These are phyloP conservation scores for Brassica incana DNA, from an alignment of 345 rosid genomes.

Conservation along the genomic window DNA sequence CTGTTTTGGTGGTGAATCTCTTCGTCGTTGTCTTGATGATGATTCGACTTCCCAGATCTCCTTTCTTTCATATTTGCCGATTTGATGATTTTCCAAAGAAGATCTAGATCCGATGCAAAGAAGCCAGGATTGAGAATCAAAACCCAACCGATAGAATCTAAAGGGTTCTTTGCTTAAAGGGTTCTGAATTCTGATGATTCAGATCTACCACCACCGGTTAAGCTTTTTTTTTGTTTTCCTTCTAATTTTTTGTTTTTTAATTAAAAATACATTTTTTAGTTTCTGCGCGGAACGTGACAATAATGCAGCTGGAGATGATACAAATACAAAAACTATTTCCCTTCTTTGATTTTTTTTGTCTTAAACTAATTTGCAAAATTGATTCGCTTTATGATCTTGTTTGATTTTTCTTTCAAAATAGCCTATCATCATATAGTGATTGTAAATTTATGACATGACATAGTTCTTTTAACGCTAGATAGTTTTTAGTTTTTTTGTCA, in stretches of 20 bases:
- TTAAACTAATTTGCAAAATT: not conserved
- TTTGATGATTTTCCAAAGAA: not conserved
- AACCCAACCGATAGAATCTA: not conserved
- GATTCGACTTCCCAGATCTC: conserved; percentile 54
- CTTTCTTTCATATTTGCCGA: conserved; percentile 54
- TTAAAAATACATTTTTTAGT: not conserved
- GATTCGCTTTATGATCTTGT: not conserved
- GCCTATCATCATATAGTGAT: too few relatives aligned
- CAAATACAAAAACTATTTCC: not conserved
- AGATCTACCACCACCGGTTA: conserved; percentile 23
- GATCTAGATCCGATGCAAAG: conserved; percentile 12
- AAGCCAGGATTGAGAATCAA: not conserved
- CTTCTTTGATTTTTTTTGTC: not conserved
- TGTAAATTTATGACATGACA: too few relatives aligned
- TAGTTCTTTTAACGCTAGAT: too few relatives aligned
- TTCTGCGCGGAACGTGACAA: conserved; percentile 29
- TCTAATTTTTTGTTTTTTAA: not conserved
- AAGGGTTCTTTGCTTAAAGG: too few relatives aligned
- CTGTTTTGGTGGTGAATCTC: conserved; percentile 49
- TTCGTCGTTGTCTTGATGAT: conserved; percentile 42
- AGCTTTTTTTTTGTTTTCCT: not conserved
- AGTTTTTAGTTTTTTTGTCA: too few relatives aligned
- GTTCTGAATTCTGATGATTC: conserved; percentile 24
- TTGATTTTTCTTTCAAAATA: too few relatives aligned
- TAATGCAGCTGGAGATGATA: conserved; percentile 1